A percentile compares a stretch with the other conserved stretches of the same genome.
Conservation (phyloP, 768 basidiomycete species). For the Mycena amicta region DNA sequence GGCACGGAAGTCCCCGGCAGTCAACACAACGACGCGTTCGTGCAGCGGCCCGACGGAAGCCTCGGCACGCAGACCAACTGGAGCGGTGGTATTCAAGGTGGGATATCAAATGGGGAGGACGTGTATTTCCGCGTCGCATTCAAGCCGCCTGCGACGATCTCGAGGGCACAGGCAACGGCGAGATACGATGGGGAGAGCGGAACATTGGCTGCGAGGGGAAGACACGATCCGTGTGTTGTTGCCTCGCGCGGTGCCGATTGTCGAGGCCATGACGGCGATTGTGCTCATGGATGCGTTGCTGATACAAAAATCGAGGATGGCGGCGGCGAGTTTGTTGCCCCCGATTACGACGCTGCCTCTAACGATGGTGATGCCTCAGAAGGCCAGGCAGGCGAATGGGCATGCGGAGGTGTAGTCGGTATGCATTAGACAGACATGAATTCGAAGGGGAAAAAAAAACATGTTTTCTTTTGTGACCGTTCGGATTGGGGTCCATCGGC, state of each 20-base stretch:
- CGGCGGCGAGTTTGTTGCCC: slow-evolving; percentile 78
- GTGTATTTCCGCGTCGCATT: slow-evolving; percentile 98
- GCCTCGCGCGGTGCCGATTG: slow-evolving; percentile 95
- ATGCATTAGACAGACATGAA: too few relatives aligned
- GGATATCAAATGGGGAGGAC: slow-evolving; percentile 95
- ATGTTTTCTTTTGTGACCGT: too few relatives aligned
- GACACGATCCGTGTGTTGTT: slow-evolving; percentile 99
- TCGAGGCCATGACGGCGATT: slow-evolving; percentile 95
- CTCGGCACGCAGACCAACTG: slow-evolving; percentile 90
- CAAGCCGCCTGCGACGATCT: slow-evolving; percentile 98
- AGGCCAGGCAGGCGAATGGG: neutral
- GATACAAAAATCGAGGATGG: slow-evolving; percentile 82
- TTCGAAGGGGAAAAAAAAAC: too few relatives aligned
- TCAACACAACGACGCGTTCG: slow-evolving; percentile 91
- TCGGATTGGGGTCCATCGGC: too few relatives aligned
- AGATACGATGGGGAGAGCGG: slow-evolving; percentile 93
- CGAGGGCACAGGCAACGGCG: slow-evolving; percentile 85
- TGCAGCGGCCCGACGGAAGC: slow-evolving; percentile 61
- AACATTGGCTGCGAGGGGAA: slow-evolving; percentile 84
- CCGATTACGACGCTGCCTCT: slow-evolving; percentile 86
- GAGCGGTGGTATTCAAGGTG: slow-evolving; percentile 97
- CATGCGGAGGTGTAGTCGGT: too few relatives aligned
- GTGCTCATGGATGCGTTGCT: slow-evolving; percentile 94
- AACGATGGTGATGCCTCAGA: slow-evolving; percentile 79
- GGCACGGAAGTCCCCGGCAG: slow-evolving; percentile 93